Conservation (phyloP, 768 basidiomycete genomes). For the Gloeophyllum trabeum region DNA sequence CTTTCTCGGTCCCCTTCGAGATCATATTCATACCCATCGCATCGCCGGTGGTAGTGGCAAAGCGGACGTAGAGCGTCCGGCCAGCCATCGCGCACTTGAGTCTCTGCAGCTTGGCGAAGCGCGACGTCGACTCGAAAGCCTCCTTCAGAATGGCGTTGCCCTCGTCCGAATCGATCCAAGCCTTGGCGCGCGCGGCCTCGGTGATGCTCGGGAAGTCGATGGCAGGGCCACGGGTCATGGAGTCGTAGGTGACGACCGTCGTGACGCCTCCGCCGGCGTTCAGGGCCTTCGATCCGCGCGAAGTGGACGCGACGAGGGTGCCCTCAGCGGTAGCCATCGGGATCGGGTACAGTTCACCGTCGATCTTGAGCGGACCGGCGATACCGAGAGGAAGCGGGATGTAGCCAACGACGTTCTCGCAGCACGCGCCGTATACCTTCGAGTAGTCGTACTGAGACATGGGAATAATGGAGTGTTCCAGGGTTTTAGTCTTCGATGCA, state of each 20-base stretch:
- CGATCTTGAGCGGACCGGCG: constrained; percentile 89
- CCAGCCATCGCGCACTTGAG: constrained; percentile 90
- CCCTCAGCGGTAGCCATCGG: constrained; percentile 99
- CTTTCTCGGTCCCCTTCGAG: constrained; percentile 94
- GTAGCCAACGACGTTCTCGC: constrained; percentile 97
- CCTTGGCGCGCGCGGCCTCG: constrained; percentile 73
- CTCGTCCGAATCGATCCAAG: constrained; percentile 78
- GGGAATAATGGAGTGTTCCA: constrained; percentile 79
- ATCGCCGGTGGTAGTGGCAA: constrained; percentile 91
- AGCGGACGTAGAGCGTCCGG: constrained; percentile 85
- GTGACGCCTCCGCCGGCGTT: constrained; percentile 94
- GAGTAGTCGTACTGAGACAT: constrained; percentile 86
- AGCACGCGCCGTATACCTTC: constrained; percentile 90
- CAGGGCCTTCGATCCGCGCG: constrained; percentile 95
- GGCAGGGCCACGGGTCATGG: constrained; percentile 98
- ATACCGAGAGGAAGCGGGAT: constrained; percentile 95
- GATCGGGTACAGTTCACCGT: constrained; percentile 75
- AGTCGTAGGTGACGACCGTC: constrained; percentile 86
- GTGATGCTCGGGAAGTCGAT: constrained; percentile 84
- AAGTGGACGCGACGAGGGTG: constrained; percentile 94
- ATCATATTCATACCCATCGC: constrained; percentile 99
- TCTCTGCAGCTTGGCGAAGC: constrained; percentile 80
- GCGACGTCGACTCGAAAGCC: constrained; percentile 90
- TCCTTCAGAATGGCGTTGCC: constrained; percentile 67
- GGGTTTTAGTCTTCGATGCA: constrained; percentile 68